A percentile compares a stretch with the other conserved stretches of the same genome.
These are phyloP conservation scores for Ascoidea asiatica DNA, from an alignment of 805 yeast species.

Conservation along the genomic window DNA sequence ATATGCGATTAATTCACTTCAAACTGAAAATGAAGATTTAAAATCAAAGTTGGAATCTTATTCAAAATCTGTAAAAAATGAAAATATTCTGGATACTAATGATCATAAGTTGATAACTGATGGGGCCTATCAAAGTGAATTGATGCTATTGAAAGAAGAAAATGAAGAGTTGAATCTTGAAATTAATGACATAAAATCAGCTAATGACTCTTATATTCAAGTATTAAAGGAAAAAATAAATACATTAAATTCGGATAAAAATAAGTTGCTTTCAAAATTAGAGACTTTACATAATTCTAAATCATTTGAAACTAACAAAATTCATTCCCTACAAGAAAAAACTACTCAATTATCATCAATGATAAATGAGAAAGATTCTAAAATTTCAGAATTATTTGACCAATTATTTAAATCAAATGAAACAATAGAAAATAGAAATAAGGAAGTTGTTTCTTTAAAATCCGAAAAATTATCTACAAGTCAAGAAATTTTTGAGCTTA, in stretches of 20 bases:
- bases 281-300: too few relatives aligned
- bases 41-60: conserved; percentile 39
- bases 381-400: not conserved
- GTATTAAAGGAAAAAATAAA: too few relatives aligned
- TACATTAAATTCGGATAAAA: too few relatives aligned
- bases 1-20: conserved; percentile 50
- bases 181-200: conserved; percentile 36
- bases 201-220: too few relatives aligned
- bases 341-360: not conserved
- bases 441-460: not conserved
- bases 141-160: conserved; percentile 35
- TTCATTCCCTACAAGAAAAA: not conserved
- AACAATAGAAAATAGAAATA: not conserved
- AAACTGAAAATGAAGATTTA: conserved; percentile 39
- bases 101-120: not conserved
- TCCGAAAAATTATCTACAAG: not conserved
- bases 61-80: not conserved
- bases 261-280: too few relatives aligned
- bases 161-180: conserved; percentile 31
- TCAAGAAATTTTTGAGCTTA: too few relatives aligned
- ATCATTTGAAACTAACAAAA: too few relatives aligned
- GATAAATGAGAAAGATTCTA: not conserved
- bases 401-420: not conserved
- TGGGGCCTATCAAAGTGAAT: conserved; percentile 24
- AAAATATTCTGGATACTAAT: not conserved